Conservation (phyloP, 2,329 filamentous ascomycete genomes). For the Hypomyces rosellus region DNA sequence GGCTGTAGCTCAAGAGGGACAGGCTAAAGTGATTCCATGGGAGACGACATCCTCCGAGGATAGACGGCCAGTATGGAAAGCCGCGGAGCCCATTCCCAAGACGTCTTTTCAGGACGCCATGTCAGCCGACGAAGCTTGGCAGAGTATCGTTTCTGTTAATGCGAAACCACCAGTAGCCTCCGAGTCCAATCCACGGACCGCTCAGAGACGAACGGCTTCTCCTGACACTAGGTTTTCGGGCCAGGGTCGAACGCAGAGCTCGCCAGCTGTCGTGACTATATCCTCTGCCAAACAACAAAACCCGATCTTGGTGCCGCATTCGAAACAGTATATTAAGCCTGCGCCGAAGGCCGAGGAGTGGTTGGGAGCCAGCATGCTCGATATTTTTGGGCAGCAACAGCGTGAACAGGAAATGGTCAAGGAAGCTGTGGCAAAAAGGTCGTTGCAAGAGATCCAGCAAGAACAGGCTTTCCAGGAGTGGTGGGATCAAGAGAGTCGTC, state of each 20-base stretch:
- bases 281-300: conserved; percentile 24
- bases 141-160: conserved; percentile 23
- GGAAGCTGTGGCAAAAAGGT: conserved; percentile 81
- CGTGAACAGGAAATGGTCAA: conserved; percentile 75
- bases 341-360: conserved; percentile 56
- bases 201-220: conserved; percentile 46
- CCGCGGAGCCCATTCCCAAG: conserved; percentile 42
- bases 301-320: conserved; percentile 49
- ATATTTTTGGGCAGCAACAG: conserved; percentile 84
- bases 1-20: conserved; percentile 30
- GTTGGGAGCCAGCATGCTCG: conserved; percentile 69
- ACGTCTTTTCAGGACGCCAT: conserved; percentile 45
- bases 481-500: conserved; percentile 82
- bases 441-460: conserved; percentile 88
- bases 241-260: conserved; percentile 39
- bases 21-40: conserved; percentile 35
- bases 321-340: conserved; percentile 52
- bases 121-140: conserved; percentile 22
- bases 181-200: conserved; percentile 33
- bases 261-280: conserved; percentile 22
- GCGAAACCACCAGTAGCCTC: conserved; percentile 39
- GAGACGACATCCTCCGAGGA: conserved; percentile 33
- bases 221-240: conserved; percentile 59
- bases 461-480: conserved; percentile 96
- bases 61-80: conserved; percentile 60